These are phyloP conservation scores for Geranomyces michiganensis DNA, from an alignment of 192 early-diverging fungal species.

Conservation along the genomic window DNA sequence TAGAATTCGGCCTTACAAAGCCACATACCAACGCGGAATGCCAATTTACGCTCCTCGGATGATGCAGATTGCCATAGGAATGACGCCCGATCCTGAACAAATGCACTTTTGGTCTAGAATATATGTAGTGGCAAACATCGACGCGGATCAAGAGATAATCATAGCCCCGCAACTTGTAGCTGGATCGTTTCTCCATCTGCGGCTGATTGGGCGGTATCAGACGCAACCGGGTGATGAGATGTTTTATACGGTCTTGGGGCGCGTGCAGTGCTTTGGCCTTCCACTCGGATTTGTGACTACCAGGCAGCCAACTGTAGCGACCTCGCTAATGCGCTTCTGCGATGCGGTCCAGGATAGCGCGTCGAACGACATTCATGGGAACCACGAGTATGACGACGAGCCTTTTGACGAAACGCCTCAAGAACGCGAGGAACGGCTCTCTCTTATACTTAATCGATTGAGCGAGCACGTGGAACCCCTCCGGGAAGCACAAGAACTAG, in stretches of 20 bases:
- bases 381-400: background rate
- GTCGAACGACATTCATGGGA: background rate
- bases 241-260: conserved; percentile 22
- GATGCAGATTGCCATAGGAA: conserved; percentile 7
- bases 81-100: background rate
- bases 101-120: conserved; percentile 18
- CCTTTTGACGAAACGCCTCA: background rate
- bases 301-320: conserved; percentile 21
- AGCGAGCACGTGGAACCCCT: background rate
- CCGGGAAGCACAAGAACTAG: background rate
- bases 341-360: background rate
- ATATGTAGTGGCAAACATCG: conserved; percentile 6
- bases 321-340: background rate
- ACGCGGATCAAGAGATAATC: background rate
- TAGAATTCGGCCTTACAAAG: conserved; percentile 25
- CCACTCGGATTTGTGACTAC: background rate
- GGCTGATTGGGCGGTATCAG: conserved; percentile 8
- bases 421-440: background rate
- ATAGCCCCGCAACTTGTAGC: conserved; percentile 12
- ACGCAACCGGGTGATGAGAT: conserved; percentile 21
- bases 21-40: conserved; percentile 31
- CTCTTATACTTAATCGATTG: background rate
- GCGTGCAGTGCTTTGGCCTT: conserved; percentile 13
- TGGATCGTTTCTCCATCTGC: conserved; percentile 11
- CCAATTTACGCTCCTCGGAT: conserved; percentile 22